Evolutionary conservation across 352 stramenopile genomes (phyloP).

Genomic region (Phytophthora syringae): DNA sequence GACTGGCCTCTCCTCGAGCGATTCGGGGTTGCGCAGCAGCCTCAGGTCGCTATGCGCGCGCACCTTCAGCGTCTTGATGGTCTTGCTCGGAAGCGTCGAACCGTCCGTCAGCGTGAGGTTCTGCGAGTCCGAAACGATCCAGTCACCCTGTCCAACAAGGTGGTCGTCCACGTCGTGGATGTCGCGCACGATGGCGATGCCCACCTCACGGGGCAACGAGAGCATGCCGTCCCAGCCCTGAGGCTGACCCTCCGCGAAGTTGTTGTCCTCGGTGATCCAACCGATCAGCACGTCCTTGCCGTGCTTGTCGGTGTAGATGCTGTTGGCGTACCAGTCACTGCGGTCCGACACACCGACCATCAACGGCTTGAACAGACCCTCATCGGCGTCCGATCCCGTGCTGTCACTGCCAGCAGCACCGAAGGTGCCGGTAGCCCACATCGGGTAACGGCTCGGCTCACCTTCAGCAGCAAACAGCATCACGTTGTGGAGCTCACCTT

Average conservation of each 20-base stretch:
- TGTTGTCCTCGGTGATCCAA: slow-evolving; percentile 73
- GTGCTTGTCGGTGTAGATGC: too few species aligned
- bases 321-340: too few species aligned
- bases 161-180: slow-evolving; percentile 58
- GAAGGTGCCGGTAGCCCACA: slow-evolving; percentile 50
- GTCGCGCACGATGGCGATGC: slow-evolving; percentile 55
- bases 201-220: slow-evolving; percentile 60
- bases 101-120: slow-evolving; percentile 35
- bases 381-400: slow-evolving; percentile 22
- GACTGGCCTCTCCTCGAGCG: slow-evolving; percentile 31
- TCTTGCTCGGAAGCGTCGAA: slow-evolving; percentile 47
- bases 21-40: slow-evolving; percentile 49
- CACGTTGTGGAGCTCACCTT: too few species aligned
- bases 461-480: too few species aligned
- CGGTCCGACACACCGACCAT: too few species aligned
- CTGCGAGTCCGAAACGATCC: slow-evolving; percentile 53
- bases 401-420: slow-evolving; percentile 28
- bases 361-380: slow-evolving; percentile 51
- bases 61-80: slow-evolving; percentile 67
- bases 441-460: too few species aligned
- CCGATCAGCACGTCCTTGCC: slow-evolving; percentile 70
- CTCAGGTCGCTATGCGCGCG: slow-evolving; percentile 53
- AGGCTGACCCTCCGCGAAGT: slow-evolving; percentile 48
- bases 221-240: slow-evolving; percentile 77
- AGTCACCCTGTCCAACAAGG: slow-evolving; percentile 56